Base-by-base conservation (phyloP, 1,284 basidiomycete genomes). In the Erythrobasidium hasegawianum region DNA sequence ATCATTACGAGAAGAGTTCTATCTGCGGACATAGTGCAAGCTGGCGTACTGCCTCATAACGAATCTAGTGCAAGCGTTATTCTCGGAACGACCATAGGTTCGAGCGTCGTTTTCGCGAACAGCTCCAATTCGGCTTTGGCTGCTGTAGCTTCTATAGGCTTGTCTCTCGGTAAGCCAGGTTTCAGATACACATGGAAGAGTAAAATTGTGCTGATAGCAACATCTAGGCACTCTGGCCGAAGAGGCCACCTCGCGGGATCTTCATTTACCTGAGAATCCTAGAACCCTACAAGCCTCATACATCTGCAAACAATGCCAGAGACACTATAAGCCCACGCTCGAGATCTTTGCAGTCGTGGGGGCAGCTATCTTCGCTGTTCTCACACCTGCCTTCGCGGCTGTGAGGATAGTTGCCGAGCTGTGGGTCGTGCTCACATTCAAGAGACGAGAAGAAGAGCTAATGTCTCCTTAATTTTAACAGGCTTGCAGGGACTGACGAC, bases 281-380 rank as follows among this genome's bases (percentile, higher is more conserved):
- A 39, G 64, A 26, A 67, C 65, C 7, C 59, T 67, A 11, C 45
- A 54, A 5, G 59, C 43, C 33, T 22, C 49, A 9, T 67, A 67
- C 59, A 13, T 67, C 41, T 67, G 65, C 65, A 43, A 24, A 2
- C 16, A 40, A n/a, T 67, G 65, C 43, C 14, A 40, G n/a, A 64
- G 47, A 26, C 14, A 2, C 7, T 53, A 47, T 26, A 64, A 53
- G 43, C 62, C 62, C 7, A 26, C 29, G 10, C 18, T 64, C 13
- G 57, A 65, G 2, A 49, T 64, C 57, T 61, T 64, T 33, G 39
- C 62, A 10, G 10, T 65, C 16, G 10, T 65, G 11, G 18, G 56
- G 10, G 22, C 47, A 9, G 33, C 7, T 24, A 29, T 33, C 16
- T 43, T 38, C 33, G 29, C 2, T 22, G 40, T 64, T n/a, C 29